Evolutionary conservation across 1,284 basidiomycete genomes (phyloP).

Genomic region (Pholiota adiposa): DNA sequence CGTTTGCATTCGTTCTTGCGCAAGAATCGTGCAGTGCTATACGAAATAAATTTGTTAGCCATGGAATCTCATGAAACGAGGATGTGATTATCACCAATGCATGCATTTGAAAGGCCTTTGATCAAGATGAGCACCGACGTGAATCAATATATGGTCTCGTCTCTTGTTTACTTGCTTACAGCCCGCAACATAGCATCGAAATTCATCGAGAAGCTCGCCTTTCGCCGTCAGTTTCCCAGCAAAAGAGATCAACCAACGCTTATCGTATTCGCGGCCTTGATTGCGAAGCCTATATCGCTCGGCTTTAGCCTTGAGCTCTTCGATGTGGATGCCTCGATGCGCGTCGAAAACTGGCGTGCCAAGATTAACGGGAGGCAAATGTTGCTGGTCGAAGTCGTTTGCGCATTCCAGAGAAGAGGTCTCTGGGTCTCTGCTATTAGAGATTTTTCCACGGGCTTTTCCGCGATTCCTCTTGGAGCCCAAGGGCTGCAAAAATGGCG

Average conservation of each 20-base stretch:
- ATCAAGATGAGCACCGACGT: constrained; percentile 70
- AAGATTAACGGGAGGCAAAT: constrained; percentile 30
- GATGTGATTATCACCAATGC: constrained; percentile 50
- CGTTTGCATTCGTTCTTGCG: constrained; percentile 78
- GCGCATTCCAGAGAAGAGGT: constrained; percentile 16
- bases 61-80: background rate
- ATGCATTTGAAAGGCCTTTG: constrained; percentile 65
- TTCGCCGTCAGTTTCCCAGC: constrained; percentile 62
- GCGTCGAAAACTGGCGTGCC: constrained; percentile 59
- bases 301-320: constrained; percentile 57
- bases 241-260: constrained; percentile 64
- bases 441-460: constrained; percentile 19
- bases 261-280: constrained; percentile 59
- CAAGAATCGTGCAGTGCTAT: constrained; percentile 65
- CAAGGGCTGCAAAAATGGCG: constrained; percentile 21
- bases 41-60: constrained; percentile 4
- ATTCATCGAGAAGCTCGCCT: constrained; percentile 62
- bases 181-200: constrained; percentile 65
- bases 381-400: constrained; percentile 14
- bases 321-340: constrained; percentile 58
- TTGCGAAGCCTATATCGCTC: constrained; percentile 53
- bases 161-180: constrained; percentile 69
- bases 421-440: constrained; percentile 16
- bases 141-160: constrained; percentile 72
- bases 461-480: constrained; percentile 17